Evolutionary conservation across 768 basidiomycete genomes (phyloP), one percentile per base, ranked within the genome.

Genomic region (Lactarius hatsudake): DNA sequence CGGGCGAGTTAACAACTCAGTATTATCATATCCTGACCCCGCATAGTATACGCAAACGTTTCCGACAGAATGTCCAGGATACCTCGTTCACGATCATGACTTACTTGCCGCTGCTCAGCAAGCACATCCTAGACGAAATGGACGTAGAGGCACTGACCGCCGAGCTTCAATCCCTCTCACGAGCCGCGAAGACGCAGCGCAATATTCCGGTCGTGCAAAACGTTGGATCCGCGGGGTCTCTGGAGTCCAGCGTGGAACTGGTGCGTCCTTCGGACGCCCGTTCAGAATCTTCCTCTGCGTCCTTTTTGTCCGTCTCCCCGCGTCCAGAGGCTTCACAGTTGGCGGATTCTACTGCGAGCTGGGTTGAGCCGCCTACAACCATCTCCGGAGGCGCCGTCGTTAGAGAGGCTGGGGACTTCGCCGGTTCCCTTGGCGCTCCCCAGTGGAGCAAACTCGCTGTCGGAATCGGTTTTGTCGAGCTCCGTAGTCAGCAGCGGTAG

Each of bases 21-120:
- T 13, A 5, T 30, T 32, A 4, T 20, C n/a, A n/a, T 34, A 30
- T 54, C 34, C 8, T 38, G 12, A 30, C 64, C 36, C 18, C 32
- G 20, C 61, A 9, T 63, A 94, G 93, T 71, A 77, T 95, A 32
- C 83, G 85, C 61, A 80, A 86, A 56, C 81, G 94, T 42, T 96
- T 93, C 75, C 80, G 82, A 40, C 86, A 90, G 69, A 92, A 87
- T 30, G 88, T 90, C 70, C 86, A 91, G 66, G 89, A 94, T 72
- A 81, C 85, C 28, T 85, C 88, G 8, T 96, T 86, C 73, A 93
- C 90, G 0, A 79, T 89, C 58, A 85, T 90, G 74, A 86, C 89
- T 0, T 81, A 89, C 48, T 76, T 92, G 20, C 87, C 88, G 2
- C 87, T 87, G 1, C 81, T 93, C 20, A 82, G 85, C 7, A 78